Evolutionary conservation across 129 eudicot species (phyloP).

Genomic region (Deinandra increscens): DNA sequence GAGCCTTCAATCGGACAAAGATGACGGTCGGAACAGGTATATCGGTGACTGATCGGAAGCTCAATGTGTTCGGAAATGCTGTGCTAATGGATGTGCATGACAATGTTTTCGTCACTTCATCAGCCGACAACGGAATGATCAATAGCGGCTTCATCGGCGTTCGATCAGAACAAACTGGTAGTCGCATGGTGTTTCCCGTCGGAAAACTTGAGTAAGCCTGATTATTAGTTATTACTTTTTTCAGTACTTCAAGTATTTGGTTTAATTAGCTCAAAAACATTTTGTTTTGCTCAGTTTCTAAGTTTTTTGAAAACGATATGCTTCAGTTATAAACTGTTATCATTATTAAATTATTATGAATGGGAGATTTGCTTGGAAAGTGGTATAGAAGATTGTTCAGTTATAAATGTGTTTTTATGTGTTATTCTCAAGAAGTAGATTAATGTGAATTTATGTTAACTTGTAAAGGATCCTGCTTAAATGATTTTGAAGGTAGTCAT

Average conservation of each 20-base stretch:
- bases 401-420: neutral
- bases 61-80: slow-evolving; percentile 52
- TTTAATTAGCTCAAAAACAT: neutral
- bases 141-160: slow-evolving; percentile 84
- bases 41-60: slow-evolving; percentile 50
- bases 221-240: neutral
- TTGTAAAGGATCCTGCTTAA: slow-evolving; percentile 75
- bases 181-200: slow-evolving; percentile 73
- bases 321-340: too few relatives aligned
- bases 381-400: slow-evolving; percentile 43
- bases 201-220: slow-evolving; percentile 69
- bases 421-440: neutral
- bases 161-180: slow-evolving; percentile 56
- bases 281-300: neutral
- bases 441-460: neutral
- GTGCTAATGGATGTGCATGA: slow-evolving; percentile 58
- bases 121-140: slow-evolving; percentile 46
- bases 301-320: neutral
- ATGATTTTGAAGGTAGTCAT: slow-evolving; percentile 73
- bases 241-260: neutral
- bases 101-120: slow-evolving; percentile 54
- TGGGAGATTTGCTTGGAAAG: slow-evolving; percentile 87
- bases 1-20: slow-evolving; percentile 6
- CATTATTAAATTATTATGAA: too few relatives aligned
- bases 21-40: slow-evolving; percentile 95